phyloP scores from a whole-genome alignment of 2,329 filamentous ascomycete species.

The Hymenoscyphus fraxineus region DNA sequence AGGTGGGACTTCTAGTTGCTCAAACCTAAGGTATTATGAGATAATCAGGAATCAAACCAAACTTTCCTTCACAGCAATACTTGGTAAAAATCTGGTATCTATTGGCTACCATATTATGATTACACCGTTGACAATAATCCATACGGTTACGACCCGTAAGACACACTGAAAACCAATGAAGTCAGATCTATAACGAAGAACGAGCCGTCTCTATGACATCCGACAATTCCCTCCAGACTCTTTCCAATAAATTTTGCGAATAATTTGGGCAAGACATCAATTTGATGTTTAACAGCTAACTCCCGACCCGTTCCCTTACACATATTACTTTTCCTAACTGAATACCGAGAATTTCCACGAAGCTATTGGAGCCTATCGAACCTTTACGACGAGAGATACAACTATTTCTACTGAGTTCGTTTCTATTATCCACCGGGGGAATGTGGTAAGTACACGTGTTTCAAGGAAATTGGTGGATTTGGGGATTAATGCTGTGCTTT shows the following conservation, averaged over 20 bases:
- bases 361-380: conserved; percentile 58
- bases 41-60: conserved; percentile 4
- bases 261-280: conserved; percentile 50
- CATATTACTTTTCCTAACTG: conserved; percentile 52
- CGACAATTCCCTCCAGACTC: conserved; percentile 51
- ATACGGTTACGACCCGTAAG: conserved; percentile 51
- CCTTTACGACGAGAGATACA: conserved; percentile 48
- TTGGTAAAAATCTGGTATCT: conserved; percentile 52
- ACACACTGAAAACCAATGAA: conserved; percentile 46
- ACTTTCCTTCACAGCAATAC: conserved; percentile 42
- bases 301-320: conserved; percentile 55
- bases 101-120: conserved; percentile 56
- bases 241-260: conserved; percentile 51
- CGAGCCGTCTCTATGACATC: conserved; percentile 50
- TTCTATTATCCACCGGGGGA: conserved; percentile 46
- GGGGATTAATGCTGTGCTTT: conserved; percentile 65
- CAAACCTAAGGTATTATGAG: no score
- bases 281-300: conserved; percentile 56
- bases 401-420: conserved; percentile 44
- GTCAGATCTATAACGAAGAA: conserved; percentile 48
- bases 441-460: conserved; percentile 43
- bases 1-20: conserved; percentile 32
- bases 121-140: conserved; percentile 55
- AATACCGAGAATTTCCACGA: conserved; percentile 51
- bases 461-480: conserved; percentile 58